Percentiles rank a stretch among this genome's conserved stretches.
Evolutionary conservation across 805 yeast species (phyloP).

Genomic region (Suhomyces canberraensis): DNA sequence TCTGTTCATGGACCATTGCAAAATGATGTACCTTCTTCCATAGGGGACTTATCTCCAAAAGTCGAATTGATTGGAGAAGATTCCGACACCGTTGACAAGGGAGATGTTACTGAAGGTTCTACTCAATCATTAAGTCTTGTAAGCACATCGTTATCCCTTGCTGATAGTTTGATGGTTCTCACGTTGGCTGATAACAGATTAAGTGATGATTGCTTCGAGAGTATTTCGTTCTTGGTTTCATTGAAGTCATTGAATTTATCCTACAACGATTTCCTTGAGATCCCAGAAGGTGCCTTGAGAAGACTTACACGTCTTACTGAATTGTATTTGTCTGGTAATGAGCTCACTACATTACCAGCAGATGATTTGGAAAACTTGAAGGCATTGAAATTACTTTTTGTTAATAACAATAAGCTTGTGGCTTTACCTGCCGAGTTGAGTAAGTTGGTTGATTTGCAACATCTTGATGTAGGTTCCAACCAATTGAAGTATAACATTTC

Average conservation of each 20-base stretch:
- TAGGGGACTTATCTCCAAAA: not conserved
- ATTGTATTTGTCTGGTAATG: conserved; percentile 80
- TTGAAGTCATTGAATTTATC: conserved; percentile 69
- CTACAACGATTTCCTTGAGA: conserved; percentile 79
- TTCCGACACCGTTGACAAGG: conserved; percentile 1
- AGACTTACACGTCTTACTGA: conserved; percentile 56
- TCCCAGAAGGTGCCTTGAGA: conserved; percentile 69
- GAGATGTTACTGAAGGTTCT: conserved; percentile 2
- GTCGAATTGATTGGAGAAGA: not conserved
- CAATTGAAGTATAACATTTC: conserved; percentile 87
- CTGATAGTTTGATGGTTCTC: conserved; percentile 53
- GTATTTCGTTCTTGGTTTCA: conserved; percentile 55
- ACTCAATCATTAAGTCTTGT: conserved; percentile 3
- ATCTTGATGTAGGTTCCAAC: conserved; percentile 88
- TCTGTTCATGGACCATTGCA: conserved; percentile 7
- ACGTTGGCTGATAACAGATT: conserved; percentile 81
- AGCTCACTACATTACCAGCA: conserved; percentile 71
- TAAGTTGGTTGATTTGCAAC: conserved; percentile 57
- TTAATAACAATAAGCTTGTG: conserved; percentile 82
- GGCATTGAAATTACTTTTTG: conserved; percentile 55
- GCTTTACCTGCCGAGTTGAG: conserved; percentile 87
- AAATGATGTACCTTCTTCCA: not conserved
- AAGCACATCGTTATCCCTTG: conserved; percentile 26
- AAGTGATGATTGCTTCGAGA: conserved; percentile 70
- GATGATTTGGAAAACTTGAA: conserved; percentile 73